Conservation (phyloP, 1,284 basidiomycete species). For the Heterobasidion parviporum region DNA sequence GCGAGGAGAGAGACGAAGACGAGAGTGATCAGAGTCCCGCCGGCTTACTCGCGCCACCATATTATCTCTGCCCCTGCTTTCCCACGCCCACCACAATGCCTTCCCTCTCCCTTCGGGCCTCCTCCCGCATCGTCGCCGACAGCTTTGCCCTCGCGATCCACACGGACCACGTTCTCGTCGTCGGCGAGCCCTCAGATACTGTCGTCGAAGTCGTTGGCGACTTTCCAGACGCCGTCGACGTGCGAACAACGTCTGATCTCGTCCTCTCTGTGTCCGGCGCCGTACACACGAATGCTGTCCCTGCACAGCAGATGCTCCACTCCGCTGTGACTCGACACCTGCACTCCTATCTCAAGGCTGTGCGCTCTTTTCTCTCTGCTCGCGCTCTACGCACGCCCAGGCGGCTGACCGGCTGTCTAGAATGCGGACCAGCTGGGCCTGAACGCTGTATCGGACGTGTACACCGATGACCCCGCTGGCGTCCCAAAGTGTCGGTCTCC, state of each 20-base stretch:
- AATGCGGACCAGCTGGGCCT: conserved; percentile 51
- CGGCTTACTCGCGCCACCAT: neutral
- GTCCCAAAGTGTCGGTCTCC: conserved; percentile 7
- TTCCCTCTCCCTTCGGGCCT: conserved; percentile 24
- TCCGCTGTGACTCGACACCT: conserved; percentile 48
- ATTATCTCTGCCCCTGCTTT: neutral
- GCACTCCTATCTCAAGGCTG: conserved; percentile 40
- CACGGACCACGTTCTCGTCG: conserved; percentile 23
- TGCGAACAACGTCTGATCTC: conserved; percentile 43
- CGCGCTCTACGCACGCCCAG: conserved; percentile 2
- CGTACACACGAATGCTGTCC: conserved; percentile 33
- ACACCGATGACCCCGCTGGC: neutral
- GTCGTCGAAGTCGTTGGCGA: conserved; percentile 24
- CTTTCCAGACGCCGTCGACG: conserved; percentile 40
- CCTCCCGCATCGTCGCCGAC: conserved; percentile 20
- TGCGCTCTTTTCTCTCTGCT: conserved; percentile 18
- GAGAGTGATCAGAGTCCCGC: neutral
- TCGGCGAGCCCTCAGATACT: conserved; percentile 26
- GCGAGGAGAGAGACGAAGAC: neutral
- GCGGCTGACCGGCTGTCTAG: conserved; percentile 23
- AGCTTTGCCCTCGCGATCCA: neutral
- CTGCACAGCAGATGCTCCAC: conserved; percentile 28
- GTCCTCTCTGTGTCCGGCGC: conserved; percentile 44
- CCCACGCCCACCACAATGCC: conserved; percentile 23
- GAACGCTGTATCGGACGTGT: conserved; percentile 39